Conservation (phyloP, 2,329 filamentous ascomycete species). For the Ophiocordyceps australis region DNA sequence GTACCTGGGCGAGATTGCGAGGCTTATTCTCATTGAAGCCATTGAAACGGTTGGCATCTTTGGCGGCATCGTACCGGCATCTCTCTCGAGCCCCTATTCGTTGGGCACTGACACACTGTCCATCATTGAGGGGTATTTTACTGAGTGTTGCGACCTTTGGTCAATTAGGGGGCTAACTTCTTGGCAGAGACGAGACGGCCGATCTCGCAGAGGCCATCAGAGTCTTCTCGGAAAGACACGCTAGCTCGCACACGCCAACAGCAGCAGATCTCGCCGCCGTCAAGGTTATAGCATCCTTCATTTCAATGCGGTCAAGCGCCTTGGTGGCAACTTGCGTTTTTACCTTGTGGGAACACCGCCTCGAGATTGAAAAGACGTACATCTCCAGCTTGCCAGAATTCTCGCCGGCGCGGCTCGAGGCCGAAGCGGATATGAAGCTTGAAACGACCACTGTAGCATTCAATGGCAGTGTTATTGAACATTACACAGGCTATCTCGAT, state of each 20-base stretch:
- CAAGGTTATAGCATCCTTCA: conserved; percentile 30
- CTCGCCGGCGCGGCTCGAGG: conserved; percentile 19
- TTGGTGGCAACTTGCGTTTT: conserved; percentile 40
- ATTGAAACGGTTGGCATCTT: conserved; percentile 34
- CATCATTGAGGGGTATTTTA: conserved; percentile 37
- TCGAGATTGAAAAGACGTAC: conserved; percentile 23
- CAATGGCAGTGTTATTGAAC: conserved; percentile 65
- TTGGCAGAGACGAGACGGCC: conserved; percentile 22
- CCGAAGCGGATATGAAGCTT: conserved; percentile 30
- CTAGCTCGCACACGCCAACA: conserved; percentile 20
- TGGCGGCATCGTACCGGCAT: conserved; percentile 35
- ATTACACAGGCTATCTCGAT: conserved; percentile 50
- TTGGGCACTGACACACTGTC: conserved; percentile 43
- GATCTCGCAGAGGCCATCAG: conserved; percentile 23
- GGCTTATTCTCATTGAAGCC: conserved; percentile 39
- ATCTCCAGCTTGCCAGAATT: conserved; percentile 10
- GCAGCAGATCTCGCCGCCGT: conserved; percentile 30
- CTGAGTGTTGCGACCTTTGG: too few relatives aligned
- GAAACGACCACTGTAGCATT: conserved; percentile 47
- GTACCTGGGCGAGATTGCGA: conserved; percentile 48
- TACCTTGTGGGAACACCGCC: conserved; percentile 37
- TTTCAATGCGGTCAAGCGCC: conserved; percentile 39
- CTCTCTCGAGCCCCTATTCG: conserved; percentile 32
- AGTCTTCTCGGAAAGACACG: conserved; percentile 31
- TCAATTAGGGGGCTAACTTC: too few relatives aligned